A percentile compares a stretch with the other conserved stretches of the same genome.
These are phyloP conservation scores for Boletus vermiculosoides DNA, from an alignment of 768 basidiomycete species.

Conservation along the genomic window DNA sequence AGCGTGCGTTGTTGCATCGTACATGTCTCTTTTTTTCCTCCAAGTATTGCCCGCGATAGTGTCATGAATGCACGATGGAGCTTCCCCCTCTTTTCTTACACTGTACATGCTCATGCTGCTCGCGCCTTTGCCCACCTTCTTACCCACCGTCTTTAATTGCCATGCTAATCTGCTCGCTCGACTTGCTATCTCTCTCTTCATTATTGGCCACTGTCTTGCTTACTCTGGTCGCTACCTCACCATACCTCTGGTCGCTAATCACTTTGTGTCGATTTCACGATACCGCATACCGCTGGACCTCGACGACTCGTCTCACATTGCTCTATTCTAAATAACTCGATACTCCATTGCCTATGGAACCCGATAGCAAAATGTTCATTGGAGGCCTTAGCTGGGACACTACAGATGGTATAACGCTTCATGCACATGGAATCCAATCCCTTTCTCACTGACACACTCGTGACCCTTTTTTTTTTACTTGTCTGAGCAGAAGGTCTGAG, in stretches of 20 bases:
- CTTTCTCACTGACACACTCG: conserved; percentile 27
- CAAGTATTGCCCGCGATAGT: conserved; percentile 21
- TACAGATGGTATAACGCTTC: conserved; percentile 68
- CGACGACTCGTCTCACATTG: conserved; percentile 29
- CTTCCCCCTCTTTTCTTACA: conserved; percentile 15
- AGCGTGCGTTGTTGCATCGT: conserved; percentile 10
- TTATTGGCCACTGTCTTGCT: conserved; percentile 32
- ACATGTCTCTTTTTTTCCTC: neutral
- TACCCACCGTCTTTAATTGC: conserved; percentile 23
- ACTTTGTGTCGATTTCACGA: conserved; percentile 34
- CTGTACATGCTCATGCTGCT: conserved; percentile 19
- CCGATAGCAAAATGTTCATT: conserved; percentile 84
- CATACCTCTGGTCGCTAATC: conserved; percentile 36
- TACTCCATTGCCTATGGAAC: conserved; percentile 31
- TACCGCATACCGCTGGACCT: conserved; percentile 38
- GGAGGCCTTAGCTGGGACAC: conserved; percentile 92
- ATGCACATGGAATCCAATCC: conserved; percentile 24
- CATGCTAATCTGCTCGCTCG: conserved; percentile 30
- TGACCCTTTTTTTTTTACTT: conserved; percentile 16
- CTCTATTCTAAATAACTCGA: conserved; percentile 30
- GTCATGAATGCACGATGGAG: conserved; percentile 27
- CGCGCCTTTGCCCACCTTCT: conserved; percentile 5
- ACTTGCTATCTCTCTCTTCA: conserved; percentile 23
- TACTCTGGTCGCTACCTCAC: conserved; percentile 34
- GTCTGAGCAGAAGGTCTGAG: conserved; percentile 53